Base-by-base conservation (phyloP, 2,329 filamentous ascomycete genomes). In the Xylaria sp. region DNA sequence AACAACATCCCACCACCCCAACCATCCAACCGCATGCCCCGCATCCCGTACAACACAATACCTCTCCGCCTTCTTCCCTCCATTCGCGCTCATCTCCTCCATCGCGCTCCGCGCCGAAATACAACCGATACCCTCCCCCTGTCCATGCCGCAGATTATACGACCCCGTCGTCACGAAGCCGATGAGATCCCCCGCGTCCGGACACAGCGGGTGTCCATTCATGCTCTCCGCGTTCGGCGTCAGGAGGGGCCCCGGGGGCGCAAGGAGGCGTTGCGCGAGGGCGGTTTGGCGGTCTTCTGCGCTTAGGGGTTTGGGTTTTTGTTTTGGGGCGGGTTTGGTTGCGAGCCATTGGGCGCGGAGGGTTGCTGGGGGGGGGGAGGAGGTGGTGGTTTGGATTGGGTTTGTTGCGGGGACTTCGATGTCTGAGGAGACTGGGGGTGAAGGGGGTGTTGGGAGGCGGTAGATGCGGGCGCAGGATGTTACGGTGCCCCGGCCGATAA, bases 91-190 rank as follows among this genome's bases (percentile, higher is more conserved):
- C 10, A 77, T 47, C 19, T 75, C 72, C 57, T 79, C 74, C 2
- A 82, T 60, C 1, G 89, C 80, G 71, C 80, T 87, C 4, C 78
- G 77, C 0, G 87, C 76, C 11, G 84, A 77, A 30, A 97, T 70
- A 54, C 83, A 87, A 0, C 89, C 94, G 60, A 97, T 80, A 0
- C 87, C 93, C 13, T 85, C 86, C 0, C 88, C 90, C 65, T 81
- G 83, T 0, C 93, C 94, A 64, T 89, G 84, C 1, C 84, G 83
- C 1, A 97, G 81, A 68, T 88, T 92, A 72, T 88, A 96, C 54
- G 90, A 88, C 0, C 93, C 94, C 1, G 88, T 89, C 1, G 92
- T 97, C 23, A 97, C 87, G 71, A 96, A 99, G 0, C 94, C 94
- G 54, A 97, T 83, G 10, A 97, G 79, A 71, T 97, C 90, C 19